Evolutionary conservation across 2,329 filamentous ascomycete species (phyloP), one percentile per base, ranked within the genome.

Genomic region (Xylaria sp.): DNA sequence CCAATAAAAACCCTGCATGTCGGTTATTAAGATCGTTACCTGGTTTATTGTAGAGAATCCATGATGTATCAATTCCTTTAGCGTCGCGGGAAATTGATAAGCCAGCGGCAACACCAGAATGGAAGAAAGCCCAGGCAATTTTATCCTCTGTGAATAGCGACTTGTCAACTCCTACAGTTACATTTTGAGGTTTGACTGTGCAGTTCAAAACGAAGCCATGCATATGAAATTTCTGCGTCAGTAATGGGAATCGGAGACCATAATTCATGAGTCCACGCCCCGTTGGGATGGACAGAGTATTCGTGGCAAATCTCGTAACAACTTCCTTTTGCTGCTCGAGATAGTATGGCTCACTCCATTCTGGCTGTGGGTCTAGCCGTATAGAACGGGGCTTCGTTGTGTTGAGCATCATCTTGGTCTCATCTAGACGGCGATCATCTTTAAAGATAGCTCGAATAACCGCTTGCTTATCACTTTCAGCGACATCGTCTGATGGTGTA

Each of bases 31-130:
- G 86, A 62, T 99, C 96, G 44, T 90, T 87, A 0, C 84, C 83
- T 0, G 96, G 95, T 78, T 97, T 98, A 83, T 99, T 99, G 85
- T 97, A 99, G 40, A 98, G 87, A 73, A 99, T 98, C 97, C 97
- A 99, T 0, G 95, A 98, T 0, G 94, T 98, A 77, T 99, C 96
- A 71, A 99, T 98, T 3, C 95, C 95, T 76, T 93, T 93, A 3
- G 94, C 95, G 65, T 93, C 88, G 13, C 91, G 91, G 5, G 96
- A 97, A 60, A 99, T 97, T 66, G 94, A 93, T 29, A 99, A 83
- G 2, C 96, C 96, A 27, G 93, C 93, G n/a, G 95, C 92, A 35
- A 97, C 95, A 6, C 96, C 96, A 67, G 97, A 93, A 78, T 99
- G 96, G 81, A 99, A 99, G 81, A 98, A 99, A 0, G 95, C 94